phyloP scores from a whole-genome alignment of 257 asterid species.

The Thymus mandschuricus region DNA sequence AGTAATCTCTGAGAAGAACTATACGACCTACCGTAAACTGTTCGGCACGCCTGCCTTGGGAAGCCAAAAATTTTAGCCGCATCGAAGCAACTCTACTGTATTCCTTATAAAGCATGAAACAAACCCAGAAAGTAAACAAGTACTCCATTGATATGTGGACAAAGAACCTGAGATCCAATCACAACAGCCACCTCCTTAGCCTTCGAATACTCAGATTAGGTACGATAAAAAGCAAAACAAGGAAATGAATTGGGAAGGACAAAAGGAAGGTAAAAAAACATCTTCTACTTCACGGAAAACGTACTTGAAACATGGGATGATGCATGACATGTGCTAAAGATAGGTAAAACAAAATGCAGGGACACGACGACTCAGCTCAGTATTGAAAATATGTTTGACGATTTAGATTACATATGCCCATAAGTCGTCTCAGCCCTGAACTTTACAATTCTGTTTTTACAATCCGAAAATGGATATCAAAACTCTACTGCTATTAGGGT shows the following conservation, averaged over 20 bases:
- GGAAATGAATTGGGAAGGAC: not conserved
- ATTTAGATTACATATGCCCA: no score
- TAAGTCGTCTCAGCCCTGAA: no score
- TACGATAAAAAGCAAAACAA: not conserved
- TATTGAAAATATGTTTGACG: not conserved
- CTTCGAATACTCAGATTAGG: not conserved
- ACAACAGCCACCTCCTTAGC: slow-evolving; percentile 33
- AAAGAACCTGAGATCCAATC: slow-evolving; percentile 75
- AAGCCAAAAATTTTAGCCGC: slow-evolving; percentile 84
- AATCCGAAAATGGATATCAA: no score
- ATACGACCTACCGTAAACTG: slow-evolving; percentile 82
- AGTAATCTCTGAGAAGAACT: not conserved
- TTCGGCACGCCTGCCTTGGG: slow-evolving; percentile 84
- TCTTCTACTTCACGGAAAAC: not conserved
- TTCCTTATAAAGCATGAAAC: slow-evolving; percentile 91
- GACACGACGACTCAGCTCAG: not conserved
- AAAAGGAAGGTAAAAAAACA: not conserved
- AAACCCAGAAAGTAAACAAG: slow-evolving; percentile 86
- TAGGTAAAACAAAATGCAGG: not conserved
- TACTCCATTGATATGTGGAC: slow-evolving; percentile 88
- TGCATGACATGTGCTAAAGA: not conserved
- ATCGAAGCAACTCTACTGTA: slow-evolving; percentile 81
- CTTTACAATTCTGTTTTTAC: no score
- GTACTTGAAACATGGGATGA: slow-evolving; percentile 3
- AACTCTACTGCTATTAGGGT: no score